These are phyloP conservation scores for Hypoxylon sp. DNA, from an alignment of 2,329 filamentous ascomycete genomes.

Conservation along the genomic window DNA sequence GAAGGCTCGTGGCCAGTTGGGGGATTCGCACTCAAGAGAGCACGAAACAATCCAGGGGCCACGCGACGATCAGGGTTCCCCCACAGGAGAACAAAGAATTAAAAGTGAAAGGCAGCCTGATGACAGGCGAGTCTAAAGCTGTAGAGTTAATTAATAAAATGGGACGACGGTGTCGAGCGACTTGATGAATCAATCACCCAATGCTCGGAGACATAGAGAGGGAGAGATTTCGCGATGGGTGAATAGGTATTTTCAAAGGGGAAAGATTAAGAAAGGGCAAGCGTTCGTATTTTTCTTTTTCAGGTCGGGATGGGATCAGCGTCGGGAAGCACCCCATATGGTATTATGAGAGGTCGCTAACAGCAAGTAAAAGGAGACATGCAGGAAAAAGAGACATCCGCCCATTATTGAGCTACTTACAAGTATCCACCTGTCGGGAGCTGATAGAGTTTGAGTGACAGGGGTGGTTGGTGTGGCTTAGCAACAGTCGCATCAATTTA, in stretches of 20 bases:
- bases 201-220: conserved; percentile 46
- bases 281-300: conserved; percentile 52
- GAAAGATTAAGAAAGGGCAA: conserved; percentile 47
- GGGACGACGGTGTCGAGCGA: conserved; percentile 35
- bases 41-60: conserved; percentile 44
- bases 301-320: conserved; percentile 44
- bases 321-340: conserved; percentile 43
- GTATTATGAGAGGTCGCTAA: conserved; percentile 43
- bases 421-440: conserved; percentile 34
- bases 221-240: conserved; percentile 46
- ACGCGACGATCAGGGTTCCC: conserved; percentile 41
- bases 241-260: conserved; percentile 46
- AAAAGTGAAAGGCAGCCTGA: conserved; percentile 45
- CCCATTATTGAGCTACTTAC: conserved; percentile 6
- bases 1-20: conserved; percentile 27
- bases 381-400: conserved; percentile 32
- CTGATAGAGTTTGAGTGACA: conserved; percentile 16
- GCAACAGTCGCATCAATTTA: conserved; percentile 21
- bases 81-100: conserved; percentile 48
- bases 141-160: conserved; percentile 34
- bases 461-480: conserved; percentile 31
- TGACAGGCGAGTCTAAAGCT: conserved; percentile 42
- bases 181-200: conserved; percentile 51
- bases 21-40: conserved; percentile 11
- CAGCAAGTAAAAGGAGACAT: conserved; percentile 42